Evolutionary conservation across 768 basidiomycete species (phyloP).

Genomic region (Cubamyces sp.): DNA sequence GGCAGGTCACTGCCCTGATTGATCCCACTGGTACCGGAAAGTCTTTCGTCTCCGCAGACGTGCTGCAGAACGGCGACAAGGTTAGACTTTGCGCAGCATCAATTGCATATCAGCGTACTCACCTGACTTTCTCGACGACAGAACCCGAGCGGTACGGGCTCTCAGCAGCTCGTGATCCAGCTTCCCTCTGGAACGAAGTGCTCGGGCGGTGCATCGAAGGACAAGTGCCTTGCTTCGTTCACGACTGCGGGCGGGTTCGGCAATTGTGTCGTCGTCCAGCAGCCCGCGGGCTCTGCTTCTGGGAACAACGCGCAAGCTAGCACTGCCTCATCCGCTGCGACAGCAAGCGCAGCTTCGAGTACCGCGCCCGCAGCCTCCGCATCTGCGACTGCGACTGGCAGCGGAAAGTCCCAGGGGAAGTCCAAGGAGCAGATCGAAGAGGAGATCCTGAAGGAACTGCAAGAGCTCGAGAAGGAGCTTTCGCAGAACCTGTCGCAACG

Average conservation of each 20-base stretch:
- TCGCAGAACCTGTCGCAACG: background rate
- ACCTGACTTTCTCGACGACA: conserved; percentile 22
- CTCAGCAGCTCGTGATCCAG: conserved; percentile 46
- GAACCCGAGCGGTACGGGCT: conserved; percentile 44
- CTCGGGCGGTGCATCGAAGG: conserved; percentile 47
- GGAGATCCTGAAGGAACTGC: conserved; percentile 3
- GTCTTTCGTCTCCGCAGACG: conserved; percentile 41
- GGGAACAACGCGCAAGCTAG: background rate
- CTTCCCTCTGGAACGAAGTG: conserved; percentile 55
- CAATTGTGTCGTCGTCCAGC: conserved; percentile 53
- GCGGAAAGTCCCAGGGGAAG: background rate
- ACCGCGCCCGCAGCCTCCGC: background rate
- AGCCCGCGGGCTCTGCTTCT: conserved; percentile 28
- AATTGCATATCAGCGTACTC: background rate
- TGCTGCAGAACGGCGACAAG: conserved; percentile 51
- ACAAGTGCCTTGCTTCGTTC: conserved; percentile 57
- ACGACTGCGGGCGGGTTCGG: conserved; percentile 55
- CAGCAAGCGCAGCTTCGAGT: background rate
- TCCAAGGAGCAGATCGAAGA: background rate
- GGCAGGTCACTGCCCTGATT: conserved; percentile 48
- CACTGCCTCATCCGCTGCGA: background rate
- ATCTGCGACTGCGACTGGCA: background rate
- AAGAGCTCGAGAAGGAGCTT: conserved; percentile 5
- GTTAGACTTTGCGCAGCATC: conserved; percentile 37
- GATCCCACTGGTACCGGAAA: conserved; percentile 45